phyloP scores from a whole-genome alignment of 495 filamentous ascomycete genomes.

The Penicillium soppii region DNA sequence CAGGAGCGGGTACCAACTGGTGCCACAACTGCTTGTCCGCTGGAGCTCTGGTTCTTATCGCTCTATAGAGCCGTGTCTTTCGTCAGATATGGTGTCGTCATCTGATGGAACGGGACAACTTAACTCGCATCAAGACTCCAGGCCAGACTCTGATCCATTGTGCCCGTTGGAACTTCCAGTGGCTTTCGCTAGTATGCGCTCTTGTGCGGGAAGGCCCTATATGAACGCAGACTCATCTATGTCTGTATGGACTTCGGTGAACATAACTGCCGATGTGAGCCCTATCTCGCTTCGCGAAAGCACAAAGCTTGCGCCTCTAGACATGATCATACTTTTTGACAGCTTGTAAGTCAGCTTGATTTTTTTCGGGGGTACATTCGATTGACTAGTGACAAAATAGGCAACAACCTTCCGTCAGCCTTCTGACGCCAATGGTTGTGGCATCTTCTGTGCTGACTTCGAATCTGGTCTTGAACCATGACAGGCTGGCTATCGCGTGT shows the following conservation, averaged over 20 bases:
- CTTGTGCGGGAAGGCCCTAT: conserved; percentile 4
- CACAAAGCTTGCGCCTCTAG: conserved; percentile 19
- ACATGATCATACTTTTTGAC: conserved; percentile 27
- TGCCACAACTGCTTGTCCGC: conserved; percentile 15
- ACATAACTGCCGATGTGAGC: conserved; percentile 24
- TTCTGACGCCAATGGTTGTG: conserved; percentile 15
- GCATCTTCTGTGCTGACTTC: conserved; percentile 17
- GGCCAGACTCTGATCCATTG: not conserved
- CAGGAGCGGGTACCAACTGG: not conserved
- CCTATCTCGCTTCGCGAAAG: conserved; percentile 11
- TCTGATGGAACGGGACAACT: not conserved
- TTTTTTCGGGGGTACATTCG: too few species aligned
- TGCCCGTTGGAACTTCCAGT: conserved; percentile 21
- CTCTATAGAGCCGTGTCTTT: not conserved
- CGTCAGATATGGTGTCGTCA: not conserved
- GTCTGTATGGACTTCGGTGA: conserved; percentile 23
- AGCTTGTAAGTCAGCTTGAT: conserved; percentile 11
- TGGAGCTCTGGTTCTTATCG: conserved; percentile 29
- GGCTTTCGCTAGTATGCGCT: conserved; percentile 18
- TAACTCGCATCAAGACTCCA: not conserved
- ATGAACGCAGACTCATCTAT: conserved; percentile 10
- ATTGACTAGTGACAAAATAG: conserved; percentile 11
- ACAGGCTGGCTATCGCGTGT: conserved; percentile 19
- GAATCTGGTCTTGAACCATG: conserved; percentile 11
- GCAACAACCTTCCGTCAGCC: conserved; percentile 8